Evolutionary conservation across 208 protist species (phyloP), one percentile per base, ranked within the genome.

Genomic region (Leishmania mexicana): DNA sequence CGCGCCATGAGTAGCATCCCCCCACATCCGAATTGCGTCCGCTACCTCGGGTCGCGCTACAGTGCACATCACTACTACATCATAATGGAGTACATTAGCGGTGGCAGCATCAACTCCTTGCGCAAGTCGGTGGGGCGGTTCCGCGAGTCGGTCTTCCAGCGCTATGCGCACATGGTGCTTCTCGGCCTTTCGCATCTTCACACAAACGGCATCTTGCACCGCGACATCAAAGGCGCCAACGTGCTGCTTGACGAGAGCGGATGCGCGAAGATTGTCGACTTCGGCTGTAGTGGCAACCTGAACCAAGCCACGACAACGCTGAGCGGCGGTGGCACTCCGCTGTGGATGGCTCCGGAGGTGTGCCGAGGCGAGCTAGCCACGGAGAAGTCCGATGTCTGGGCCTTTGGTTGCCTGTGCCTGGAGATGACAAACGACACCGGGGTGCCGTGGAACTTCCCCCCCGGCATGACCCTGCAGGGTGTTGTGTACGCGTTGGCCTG

Each of bases 161-260:
- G 92, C 70, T 96, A 94, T 77, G 90, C 89, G 17, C 89, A 88
- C 85, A 94, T 94, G 92, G 87, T 92, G 71, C 84, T 96, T 15
- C 79, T 90, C 15, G 93, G 93, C 6, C 78, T 96, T 5, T 58
- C 90, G 31, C 94, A 98, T 72, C 81, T 98, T 1, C 95, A 98
- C 79, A 24, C 75, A 10, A 82, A 98, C 77, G 79, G 87, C 79
- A 96, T 98, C 47, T 89, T 98, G 75, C 95, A 97, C 80, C 92
- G 92, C 65, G 95, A 98, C 85, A 98, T 98, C 79, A 98, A 98
- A 73, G 95, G 95, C 47, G 94, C 92, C 7, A 98, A 98, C 84
- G 93, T 98, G 51, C 85, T 98, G n/a, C 81, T 98, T 11, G 93
- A 94, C 80, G 88, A 96, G 79, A 86, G 89, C 21, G 96, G 96